These are phyloP conservation scores for Galium porrigens DNA, from an alignment of 305 asterid species.

Conservation along the genomic window DNA sequence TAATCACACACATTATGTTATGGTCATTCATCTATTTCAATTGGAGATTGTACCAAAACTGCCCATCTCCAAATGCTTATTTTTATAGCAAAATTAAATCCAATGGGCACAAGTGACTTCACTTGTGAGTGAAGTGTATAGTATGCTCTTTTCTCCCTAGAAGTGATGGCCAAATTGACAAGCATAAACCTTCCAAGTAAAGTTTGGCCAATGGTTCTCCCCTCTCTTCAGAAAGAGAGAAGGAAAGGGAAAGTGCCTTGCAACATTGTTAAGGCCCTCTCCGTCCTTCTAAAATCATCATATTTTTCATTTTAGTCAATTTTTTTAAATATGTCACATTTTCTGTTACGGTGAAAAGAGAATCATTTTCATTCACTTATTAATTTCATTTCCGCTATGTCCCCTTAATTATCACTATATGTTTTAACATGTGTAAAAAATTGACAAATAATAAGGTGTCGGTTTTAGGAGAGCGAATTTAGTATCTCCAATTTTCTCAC, in stretches of 20 bases:
- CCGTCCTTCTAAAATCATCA: background rate
- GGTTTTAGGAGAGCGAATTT: background rate
- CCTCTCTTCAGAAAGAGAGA: background rate
- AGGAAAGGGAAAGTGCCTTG: conserved; percentile 1
- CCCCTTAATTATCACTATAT: no score
- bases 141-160: conserved; percentile 5
- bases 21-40: background rate
- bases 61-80: conserved; percentile 3
- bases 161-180: conserved; percentile 23
- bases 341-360: no score
- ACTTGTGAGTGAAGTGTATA: conserved; percentile 21
- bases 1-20: background rate
- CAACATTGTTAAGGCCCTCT: conserved; percentile 3
- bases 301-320: no score
- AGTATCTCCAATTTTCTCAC: background rate
- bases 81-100: conserved; percentile 7
- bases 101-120: conserved; percentile 18
- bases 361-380: no score
- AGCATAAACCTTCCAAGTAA: conserved; percentile 19
- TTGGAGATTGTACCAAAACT: conserved; percentile 2
- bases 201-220: conserved; percentile 21
- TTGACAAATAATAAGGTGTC: background rate
- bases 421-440: background rate
- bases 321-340: no score
- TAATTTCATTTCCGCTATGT: no score